Conservation (phyloP, 2,329 filamentous ascomycete genomes). For the Penicillium sp. region DNA sequence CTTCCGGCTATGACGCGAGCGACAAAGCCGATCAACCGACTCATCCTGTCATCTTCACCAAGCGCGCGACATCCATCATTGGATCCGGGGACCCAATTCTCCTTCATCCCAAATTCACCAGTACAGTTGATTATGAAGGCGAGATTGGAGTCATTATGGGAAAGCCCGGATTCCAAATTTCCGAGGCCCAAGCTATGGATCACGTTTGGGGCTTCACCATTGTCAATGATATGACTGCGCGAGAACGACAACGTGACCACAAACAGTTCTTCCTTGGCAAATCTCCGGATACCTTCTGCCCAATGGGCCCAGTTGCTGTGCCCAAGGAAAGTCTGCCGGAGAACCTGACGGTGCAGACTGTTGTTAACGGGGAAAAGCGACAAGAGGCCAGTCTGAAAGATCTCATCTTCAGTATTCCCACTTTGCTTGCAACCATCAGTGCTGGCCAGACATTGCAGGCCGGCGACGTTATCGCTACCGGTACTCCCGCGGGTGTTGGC, state of each 20-base stretch:
- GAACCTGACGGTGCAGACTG: not conserved
- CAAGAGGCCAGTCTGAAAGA: not conserved
- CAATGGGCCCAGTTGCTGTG: not conserved
- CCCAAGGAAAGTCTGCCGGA: not conserved
- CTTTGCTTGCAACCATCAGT: not conserved
- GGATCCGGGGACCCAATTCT: conserved; percentile 45
- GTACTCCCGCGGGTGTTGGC: not conserved
- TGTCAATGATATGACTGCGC: conserved; percentile 58
- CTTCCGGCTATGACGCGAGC: conserved; percentile 22
- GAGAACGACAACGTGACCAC: conserved; percentile 57
- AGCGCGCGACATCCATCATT: conserved; percentile 55
- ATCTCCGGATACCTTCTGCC: not conserved
- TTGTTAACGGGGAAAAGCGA: not conserved
- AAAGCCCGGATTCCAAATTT: not conserved
- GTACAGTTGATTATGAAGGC: not conserved
- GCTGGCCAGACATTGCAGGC: not conserved
- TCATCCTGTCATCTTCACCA: conserved; percentile 59
- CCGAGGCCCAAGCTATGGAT: conserved; percentile 34
- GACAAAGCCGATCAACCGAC: conserved; percentile 56
- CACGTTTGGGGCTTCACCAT: conserved; percentile 60
- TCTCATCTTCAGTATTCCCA: not conserved
- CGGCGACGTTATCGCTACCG: not conserved
- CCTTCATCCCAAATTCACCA: not conserved
- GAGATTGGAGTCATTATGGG: not conserved
- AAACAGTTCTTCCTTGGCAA: conserved; percentile 54